These are phyloP conservation scores for Leptodermis oblonga DNA, from an alignment of 257 asterid species.

Conservation along the genomic window DNA sequence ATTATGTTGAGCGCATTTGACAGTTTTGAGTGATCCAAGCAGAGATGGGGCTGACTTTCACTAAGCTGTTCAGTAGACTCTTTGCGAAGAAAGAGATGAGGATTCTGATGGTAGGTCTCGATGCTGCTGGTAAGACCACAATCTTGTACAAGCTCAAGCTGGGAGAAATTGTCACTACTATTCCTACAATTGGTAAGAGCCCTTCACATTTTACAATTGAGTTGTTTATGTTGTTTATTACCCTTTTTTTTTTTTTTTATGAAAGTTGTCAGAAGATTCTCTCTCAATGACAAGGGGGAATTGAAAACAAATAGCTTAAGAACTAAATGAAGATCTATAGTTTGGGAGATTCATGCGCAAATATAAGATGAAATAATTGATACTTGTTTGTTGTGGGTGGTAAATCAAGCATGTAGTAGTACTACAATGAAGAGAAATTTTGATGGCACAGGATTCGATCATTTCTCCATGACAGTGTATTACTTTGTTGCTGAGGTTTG, in stretches of 20 bases:
- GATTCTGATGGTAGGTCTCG: constrained; percentile 42
- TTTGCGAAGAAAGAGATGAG: constrained; percentile 44
- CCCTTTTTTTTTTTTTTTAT: neutral
- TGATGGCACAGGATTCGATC: neutral
- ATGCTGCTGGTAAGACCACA: constrained; percentile 44
- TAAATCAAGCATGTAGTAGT: neutral
- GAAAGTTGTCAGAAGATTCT: neutral
- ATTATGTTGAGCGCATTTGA: neutral
- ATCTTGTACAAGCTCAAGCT: constrained; percentile 41
- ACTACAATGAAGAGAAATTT: neutral
- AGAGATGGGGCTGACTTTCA: constrained; percentile 40
- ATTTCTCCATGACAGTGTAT: neutral
- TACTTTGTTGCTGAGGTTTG: neutral
- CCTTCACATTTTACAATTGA: neutral
- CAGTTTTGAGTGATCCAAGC: constrained; percentile 21
- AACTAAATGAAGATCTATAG: neutral
- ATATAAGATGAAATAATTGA: neutral
- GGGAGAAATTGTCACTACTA: constrained; percentile 42
- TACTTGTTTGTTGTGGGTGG: neutral
- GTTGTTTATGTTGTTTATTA: neutral
- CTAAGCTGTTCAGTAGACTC: constrained; percentile 38
- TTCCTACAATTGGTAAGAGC: constrained; percentile 39
- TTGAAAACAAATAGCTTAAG: neutral
- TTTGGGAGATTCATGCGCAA: neutral
- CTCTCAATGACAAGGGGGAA: neutral